A percentile compares a stretch with the other conserved stretches of the same genome.
These are phyloP conservation scores for Oryza meyeriana DNA, from an alignment of 176 grass and related monocot species.

Conservation along the genomic window DNA sequence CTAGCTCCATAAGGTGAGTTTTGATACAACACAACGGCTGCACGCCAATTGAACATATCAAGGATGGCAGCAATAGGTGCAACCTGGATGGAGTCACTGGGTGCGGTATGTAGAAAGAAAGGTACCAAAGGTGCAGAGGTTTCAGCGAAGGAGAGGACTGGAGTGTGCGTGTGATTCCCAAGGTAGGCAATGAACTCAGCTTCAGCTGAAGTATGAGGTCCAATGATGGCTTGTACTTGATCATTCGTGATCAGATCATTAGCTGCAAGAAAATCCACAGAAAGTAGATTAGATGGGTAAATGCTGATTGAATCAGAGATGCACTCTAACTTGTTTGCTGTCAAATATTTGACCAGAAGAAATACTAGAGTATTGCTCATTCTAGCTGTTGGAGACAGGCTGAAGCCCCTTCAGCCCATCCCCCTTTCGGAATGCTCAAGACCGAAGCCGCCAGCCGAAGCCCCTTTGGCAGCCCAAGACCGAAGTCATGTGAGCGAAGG, in stretches of 20 bases:
- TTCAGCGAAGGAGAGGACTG: constrained; percentile 40
- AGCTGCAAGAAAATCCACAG: constrained; percentile 23
- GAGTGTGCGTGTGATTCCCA: constrained; percentile 33
- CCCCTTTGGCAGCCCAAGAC: too few relatives aligned
- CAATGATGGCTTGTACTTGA: constrained; percentile 42
- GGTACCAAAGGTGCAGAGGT: constrained; percentile 2
- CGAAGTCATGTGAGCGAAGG: too few relatives aligned
- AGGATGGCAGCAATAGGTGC: constrained; percentile 30
- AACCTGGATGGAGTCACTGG: constrained; percentile 34
- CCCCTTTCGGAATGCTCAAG: too few relatives aligned
- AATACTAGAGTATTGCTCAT: not conserved
- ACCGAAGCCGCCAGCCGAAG: too few relatives aligned
- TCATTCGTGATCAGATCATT: constrained; percentile 38
- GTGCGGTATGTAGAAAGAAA: constrained; percentile 49
- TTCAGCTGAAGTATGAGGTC: constrained; percentile 37
- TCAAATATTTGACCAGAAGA: not conserved
- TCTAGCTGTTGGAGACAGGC: too few relatives aligned
- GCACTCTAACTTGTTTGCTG: not conserved
- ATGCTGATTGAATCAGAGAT: not conserved
- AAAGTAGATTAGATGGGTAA: not conserved
- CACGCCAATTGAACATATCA: constrained; percentile 39
- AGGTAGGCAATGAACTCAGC: constrained; percentile 42
- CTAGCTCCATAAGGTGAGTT: constrained; percentile 41
- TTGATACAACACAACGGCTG: constrained; percentile 41
- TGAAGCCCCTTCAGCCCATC: too few relatives aligned